phyloP scores from a whole-genome alignment of 352 stramenopile species.

The Phytophthora aleatoria region DNA sequence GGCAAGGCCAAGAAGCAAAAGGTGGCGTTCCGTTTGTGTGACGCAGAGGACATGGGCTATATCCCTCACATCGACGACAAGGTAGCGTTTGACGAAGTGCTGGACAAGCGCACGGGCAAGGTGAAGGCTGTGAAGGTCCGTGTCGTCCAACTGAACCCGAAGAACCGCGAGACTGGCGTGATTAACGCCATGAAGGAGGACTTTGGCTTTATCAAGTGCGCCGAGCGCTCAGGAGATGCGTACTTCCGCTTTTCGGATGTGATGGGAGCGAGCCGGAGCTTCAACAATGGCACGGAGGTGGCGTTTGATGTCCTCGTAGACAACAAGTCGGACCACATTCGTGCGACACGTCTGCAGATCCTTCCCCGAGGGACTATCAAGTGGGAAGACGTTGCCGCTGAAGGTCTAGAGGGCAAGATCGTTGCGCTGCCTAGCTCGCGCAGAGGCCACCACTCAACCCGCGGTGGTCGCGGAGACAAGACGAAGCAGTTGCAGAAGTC shows the following conservation, averaged over 20 bases:
- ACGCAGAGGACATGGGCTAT: conserved; percentile 72
- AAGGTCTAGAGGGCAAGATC: conserved; percentile 52
- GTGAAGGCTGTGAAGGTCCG: conserved; percentile 69
- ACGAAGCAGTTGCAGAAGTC: conserved; percentile 41
- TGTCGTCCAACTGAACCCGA: conserved; percentile 60
- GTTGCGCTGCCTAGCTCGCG: conserved; percentile 42
- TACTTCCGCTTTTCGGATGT: conserved; percentile 85
- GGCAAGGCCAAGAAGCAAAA: conserved; percentile 28
- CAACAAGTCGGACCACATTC: conserved; percentile 56
- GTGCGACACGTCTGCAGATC: conserved; percentile 65
- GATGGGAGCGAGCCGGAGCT: conserved; percentile 55
- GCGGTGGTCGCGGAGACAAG: conserved; percentile 36
- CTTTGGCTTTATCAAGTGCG: conserved; percentile 86
- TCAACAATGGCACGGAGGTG: conserved; percentile 64
- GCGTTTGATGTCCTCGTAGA: conserved; percentile 70
- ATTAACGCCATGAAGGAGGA: conserved; percentile 79
- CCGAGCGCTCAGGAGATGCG: conserved; percentile 62
- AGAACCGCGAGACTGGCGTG: conserved; percentile 69
- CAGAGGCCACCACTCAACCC: conserved; percentile 29
- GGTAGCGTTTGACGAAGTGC: conserved; percentile 69
- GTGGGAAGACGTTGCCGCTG: conserved; percentile 61
- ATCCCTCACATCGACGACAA: conserved; percentile 59
- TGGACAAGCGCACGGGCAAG: conserved; percentile 71
- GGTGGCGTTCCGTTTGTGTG: conserved; percentile 60
- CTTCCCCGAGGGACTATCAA: conserved; percentile 59